Evolutionary conservation across 2,329 filamentous ascomycete genomes (phyloP).

Genomic region (Grosmannia serpens): DNA sequence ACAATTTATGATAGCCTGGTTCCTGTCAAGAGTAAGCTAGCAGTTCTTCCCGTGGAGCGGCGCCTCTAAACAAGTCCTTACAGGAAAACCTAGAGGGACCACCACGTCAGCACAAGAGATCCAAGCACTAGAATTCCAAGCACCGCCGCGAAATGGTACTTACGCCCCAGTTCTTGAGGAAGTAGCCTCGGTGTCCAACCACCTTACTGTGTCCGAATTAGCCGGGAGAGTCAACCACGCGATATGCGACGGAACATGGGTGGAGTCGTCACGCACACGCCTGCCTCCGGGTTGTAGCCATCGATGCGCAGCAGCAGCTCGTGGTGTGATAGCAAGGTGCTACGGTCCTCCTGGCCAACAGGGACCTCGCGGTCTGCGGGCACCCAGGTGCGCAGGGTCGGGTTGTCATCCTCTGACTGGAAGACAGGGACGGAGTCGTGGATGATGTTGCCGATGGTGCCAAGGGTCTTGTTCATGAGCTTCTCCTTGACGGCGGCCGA

Average conservation of each 20-base stretch:
- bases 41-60: background rate
- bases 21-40: conserved; percentile 24
- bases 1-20: conserved; percentile 84
- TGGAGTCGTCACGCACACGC: conserved; percentile 34
- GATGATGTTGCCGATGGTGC: conserved; percentile 81
- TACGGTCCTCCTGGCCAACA: conserved; percentile 49
- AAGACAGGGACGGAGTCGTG: conserved; percentile 77
- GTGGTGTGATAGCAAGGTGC: conserved; percentile 72
- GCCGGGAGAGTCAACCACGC: background rate
- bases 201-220: conserved; percentile 45
- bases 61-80: background rate
- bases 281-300: conserved; percentile 86
- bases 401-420: conserved; percentile 83
- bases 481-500: conserved; percentile 60
- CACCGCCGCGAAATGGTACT: background rate
- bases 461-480: conserved; percentile 64
- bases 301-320: conserved; percentile 82
- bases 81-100: background rate
- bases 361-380: conserved; percentile 58
- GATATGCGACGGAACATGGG: background rate
- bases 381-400: conserved; percentile 63
- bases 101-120: background rate
- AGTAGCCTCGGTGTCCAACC: conserved; percentile 90
- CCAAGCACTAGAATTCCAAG: background rate
- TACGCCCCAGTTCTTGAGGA: conserved; percentile 78